Conservation (phyloP, 2,329 filamentous ascomycete species). For the Fonsecaea multimorphosa region DNA sequence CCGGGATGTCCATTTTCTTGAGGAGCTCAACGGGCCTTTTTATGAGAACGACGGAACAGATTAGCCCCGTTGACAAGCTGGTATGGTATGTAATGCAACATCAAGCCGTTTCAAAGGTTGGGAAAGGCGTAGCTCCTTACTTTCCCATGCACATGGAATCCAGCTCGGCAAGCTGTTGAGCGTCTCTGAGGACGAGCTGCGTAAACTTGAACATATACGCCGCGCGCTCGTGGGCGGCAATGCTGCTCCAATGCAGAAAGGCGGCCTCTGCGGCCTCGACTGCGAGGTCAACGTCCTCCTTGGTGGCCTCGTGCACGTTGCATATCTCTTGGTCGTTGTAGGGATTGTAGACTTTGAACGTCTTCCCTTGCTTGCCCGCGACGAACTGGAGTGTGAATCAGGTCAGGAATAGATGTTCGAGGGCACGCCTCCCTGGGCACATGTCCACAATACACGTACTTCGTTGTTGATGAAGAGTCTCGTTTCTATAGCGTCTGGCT, state of each 20-base stretch:
- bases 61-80: no score
- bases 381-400: conserved; percentile 46
- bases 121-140: conserved; percentile 33
- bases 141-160: conserved; percentile 47
- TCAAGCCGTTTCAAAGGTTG: not conserved
- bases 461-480: conserved; percentile 59
- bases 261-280: conserved; percentile 47
- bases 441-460: conserved; percentile 40
- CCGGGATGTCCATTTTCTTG: conserved; percentile 28
- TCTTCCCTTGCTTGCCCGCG: conserved; percentile 52
- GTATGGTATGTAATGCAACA: not conserved
- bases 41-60: not conserved
- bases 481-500: conserved; percentile 34
- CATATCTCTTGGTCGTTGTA: conserved; percentile 37
- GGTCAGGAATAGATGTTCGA: not conserved
- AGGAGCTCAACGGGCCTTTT: conserved; percentile 17
- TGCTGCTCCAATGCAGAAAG: conserved; percentile 49
- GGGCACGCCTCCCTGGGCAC: no score
- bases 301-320: conserved; percentile 40
- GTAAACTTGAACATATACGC: conserved; percentile 53
- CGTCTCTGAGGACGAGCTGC: conserved; percentile 46
- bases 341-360: conserved; percentile 47
- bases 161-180: conserved; percentile 41
- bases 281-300: conserved; percentile 44
- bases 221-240: conserved; percentile 31